Percentiles rank a stretch among this genome's conserved stretches.
These are phyloP conservation scores for Podospora bellae-mahoneyi DNA, from an alignment of 495 filamentous ascomycete genomes.

Conservation along the genomic window DNA sequence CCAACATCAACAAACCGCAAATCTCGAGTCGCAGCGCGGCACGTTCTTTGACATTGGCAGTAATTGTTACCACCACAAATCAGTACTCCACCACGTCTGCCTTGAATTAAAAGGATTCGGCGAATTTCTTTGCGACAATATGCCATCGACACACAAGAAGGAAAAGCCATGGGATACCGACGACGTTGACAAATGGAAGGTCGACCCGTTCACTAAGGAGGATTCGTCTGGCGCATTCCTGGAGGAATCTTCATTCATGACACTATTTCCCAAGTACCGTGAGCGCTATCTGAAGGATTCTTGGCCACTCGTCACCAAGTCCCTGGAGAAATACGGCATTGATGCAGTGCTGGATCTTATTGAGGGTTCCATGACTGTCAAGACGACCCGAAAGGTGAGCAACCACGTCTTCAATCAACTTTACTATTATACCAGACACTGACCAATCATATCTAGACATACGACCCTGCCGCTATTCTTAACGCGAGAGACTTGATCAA, in stretches of 20 bases:
- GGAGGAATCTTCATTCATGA: slow-evolving; percentile 84
- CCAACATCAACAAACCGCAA: neutral
- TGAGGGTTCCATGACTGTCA: slow-evolving; percentile 92
- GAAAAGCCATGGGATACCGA: slow-evolving; percentile 98
- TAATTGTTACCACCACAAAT: neutral
- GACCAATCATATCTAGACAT: slow-evolving; percentile 57
- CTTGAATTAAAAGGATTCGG: neutral
- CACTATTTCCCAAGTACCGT: slow-evolving; percentile 95
- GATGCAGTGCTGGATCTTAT: slow-evolving; percentile 90
- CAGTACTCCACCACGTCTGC: neutral
- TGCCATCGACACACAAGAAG: slow-evolving; percentile 91
- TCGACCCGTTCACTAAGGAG: slow-evolving; percentile 82
- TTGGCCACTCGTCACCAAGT: slow-evolving; percentile 78
- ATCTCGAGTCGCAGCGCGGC: neutral
- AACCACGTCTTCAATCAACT: neutral
- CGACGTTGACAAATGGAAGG: slow-evolving; percentile 97
- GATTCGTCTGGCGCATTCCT: slow-evolving; percentile 81
- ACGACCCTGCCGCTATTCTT: slow-evolving; percentile 88
- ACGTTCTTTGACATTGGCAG: neutral
- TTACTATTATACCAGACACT: neutral
- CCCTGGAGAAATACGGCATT: slow-evolving; percentile 77
- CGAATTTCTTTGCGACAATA: slow-evolving; percentile 34
- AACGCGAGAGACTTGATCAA: slow-evolving; percentile 95
- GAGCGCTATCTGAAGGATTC: slow-evolving; percentile 89
- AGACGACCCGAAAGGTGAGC: slow-evolving; percentile 66